Percentiles rank a stretch among this genome's conserved stretches.
Evolutionary conservation across 805 yeast genomes (phyloP).

Genomic region (Clavispora vitiphila): DNA sequence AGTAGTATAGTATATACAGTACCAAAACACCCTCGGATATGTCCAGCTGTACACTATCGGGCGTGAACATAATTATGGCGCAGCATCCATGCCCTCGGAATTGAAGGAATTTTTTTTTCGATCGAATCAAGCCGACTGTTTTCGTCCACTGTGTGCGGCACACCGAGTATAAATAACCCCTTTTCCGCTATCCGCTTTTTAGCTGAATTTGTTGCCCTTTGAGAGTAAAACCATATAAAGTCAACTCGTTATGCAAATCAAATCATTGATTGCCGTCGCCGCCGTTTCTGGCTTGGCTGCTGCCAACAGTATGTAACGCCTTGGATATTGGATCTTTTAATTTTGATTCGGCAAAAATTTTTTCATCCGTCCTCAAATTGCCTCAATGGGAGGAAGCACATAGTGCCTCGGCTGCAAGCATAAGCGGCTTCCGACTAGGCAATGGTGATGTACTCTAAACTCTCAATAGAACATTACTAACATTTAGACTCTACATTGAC

Average conservation of each 20-base stretch:
- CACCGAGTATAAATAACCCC: constrained; percentile 5
- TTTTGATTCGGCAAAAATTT: not conserved
- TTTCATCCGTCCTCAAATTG: not conserved
- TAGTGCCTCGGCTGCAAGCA: too few species aligned
- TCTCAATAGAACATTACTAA: constrained; percentile 6
- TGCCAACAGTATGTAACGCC: constrained; percentile 24
- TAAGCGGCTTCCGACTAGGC: too few species aligned
- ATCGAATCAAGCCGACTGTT: constrained; percentile 4
- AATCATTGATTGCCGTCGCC: constrained; percentile 43
- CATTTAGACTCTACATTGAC: constrained; percentile 42
- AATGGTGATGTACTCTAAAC: too few species aligned
- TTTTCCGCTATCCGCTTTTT: constrained; percentile 5
- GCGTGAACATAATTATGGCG: not conserved
- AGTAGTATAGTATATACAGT: not conserved
- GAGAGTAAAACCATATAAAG: not conserved
- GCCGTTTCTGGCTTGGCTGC: constrained; percentile 45
- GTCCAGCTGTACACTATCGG: not conserved
- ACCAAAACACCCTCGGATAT: not conserved
- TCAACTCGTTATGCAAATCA: constrained; percentile 55
- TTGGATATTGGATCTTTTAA: not conserved
- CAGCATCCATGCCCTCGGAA: not conserved
- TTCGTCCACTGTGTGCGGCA: not conserved
- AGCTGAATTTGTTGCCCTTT: not conserved
- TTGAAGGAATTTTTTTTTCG: not conserved
- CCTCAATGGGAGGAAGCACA: not conserved